Conservation (phyloP, 805 yeast genomes). For the Cyberlindnera suaveolens region DNA sequence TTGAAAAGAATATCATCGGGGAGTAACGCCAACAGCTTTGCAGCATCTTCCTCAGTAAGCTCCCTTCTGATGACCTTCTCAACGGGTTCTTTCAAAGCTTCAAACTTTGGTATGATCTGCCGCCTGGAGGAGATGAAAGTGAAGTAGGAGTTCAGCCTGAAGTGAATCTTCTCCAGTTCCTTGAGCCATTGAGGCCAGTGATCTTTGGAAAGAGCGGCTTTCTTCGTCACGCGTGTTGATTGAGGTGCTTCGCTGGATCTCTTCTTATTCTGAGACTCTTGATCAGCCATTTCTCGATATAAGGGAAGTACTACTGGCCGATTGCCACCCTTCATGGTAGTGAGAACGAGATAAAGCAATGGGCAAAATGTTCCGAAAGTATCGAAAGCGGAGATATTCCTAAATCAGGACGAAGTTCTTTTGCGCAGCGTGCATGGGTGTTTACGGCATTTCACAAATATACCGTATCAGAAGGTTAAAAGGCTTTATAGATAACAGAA, state of each 20-base stretch:
- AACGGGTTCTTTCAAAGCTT: constrained; percentile 45
- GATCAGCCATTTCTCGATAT: too few species aligned
- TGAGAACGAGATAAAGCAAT: too few species aligned
- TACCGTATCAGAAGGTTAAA: too few species aligned
- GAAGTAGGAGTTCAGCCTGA: constrained; percentile 50
- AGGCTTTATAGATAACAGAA: too few species aligned
- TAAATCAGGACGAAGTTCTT: too few species aligned
- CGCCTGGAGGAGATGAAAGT: constrained; percentile 58
- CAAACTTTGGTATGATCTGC: constrained; percentile 53
- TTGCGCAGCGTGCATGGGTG: too few species aligned
- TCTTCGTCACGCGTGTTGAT: constrained; percentile 2
- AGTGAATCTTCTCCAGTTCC: constrained; percentile 42
- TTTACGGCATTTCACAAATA: too few species aligned
- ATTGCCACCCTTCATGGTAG: too few species aligned
- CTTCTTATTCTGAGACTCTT: not conserved
- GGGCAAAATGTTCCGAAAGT: too few species aligned
- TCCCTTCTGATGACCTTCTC: constrained; percentile 41
- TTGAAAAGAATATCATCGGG: constrained; percentile 68
- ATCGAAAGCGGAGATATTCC: too few species aligned
- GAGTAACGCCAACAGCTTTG: constrained; percentile 51
- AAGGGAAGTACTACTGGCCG: too few species aligned
- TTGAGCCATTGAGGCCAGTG: constrained; percentile 27
- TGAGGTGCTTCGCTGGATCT: not conserved
- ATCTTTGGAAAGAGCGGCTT: constrained; percentile 1
- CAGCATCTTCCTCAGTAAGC: constrained; percentile 49